Percentiles rank a stretch among this genome's conserved stretches.
Conservation (phyloP, 2,329 filamentous ascomycete genomes). For the Arthrinium puccinioides region DNA sequence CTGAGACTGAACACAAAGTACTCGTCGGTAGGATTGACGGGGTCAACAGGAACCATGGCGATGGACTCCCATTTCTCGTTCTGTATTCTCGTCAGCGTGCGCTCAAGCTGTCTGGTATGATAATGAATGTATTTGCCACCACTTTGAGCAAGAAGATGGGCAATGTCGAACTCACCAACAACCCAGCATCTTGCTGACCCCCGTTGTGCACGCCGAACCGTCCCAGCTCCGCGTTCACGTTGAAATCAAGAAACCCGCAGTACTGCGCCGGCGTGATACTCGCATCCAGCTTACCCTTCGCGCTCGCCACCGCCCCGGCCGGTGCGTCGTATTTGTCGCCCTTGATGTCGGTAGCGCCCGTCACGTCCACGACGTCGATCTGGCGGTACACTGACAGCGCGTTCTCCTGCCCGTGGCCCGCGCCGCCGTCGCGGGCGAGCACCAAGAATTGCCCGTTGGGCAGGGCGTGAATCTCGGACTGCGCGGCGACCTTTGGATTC, state of each 20-base stretch:
- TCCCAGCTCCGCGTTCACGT: constrained; percentile 55
- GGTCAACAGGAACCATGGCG: constrained; percentile 52
- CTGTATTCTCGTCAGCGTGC: constrained; percentile 10
- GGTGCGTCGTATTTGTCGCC: constrained; percentile 29
- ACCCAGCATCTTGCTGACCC: constrained; percentile 44
- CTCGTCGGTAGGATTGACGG: constrained; percentile 38
- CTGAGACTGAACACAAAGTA: constrained; percentile 62
- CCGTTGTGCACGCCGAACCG: constrained; percentile 65
- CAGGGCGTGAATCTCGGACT: constrained; percentile 62
- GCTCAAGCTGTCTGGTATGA: too few species aligned
- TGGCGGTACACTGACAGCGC: constrained; percentile 57
- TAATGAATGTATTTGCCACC: neutral
- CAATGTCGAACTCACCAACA: constrained; percentile 42
- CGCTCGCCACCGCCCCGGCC: constrained; percentile 18
- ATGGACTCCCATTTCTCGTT: constrained; percentile 77
- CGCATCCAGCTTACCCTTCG: constrained; percentile 43
- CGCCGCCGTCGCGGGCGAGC: constrained; percentile 54
- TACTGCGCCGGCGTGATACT: constrained; percentile 52
- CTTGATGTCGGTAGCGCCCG: constrained; percentile 53
- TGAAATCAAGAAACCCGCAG: constrained; percentile 62
- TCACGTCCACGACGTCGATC: constrained; percentile 62
- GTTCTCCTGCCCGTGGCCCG: constrained; percentile 48
- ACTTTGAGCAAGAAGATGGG: too few species aligned
- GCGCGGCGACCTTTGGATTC: constrained; percentile 47
- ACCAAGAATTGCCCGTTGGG: constrained; percentile 58